These are phyloP conservation scores for Phlegmacium glaucopus DNA, from an alignment of 768 basidiomycete genomes.

Conservation along the genomic window DNA sequence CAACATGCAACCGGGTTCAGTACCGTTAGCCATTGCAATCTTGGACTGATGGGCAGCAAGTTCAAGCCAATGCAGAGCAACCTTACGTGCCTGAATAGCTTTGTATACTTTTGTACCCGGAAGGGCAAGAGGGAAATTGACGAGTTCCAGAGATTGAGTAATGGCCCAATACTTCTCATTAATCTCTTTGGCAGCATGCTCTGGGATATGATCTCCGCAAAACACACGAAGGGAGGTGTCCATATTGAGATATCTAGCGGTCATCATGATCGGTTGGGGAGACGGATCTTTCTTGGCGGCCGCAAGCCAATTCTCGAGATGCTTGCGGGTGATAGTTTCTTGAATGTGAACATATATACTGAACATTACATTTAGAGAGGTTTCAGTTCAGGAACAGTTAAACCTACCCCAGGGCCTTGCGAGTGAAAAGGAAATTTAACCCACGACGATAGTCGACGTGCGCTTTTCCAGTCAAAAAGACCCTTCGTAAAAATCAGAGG, in stretches of 20 bases:
- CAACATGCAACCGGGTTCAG: conserved; percentile 83
- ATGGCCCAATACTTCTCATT: conserved; percentile 95
- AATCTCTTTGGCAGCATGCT: conserved; percentile 75
- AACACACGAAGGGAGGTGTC: conserved; percentile 95
- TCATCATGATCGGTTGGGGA: conserved; percentile 76
- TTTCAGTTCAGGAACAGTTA: conserved; percentile 3
- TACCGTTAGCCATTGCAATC: conserved; percentile 74
- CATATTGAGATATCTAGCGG: conserved; percentile 94
- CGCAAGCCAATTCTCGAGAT: conserved; percentile 71
- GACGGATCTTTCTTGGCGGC: conserved; percentile 46
- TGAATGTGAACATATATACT: conserved; percentile 85
- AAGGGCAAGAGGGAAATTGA: conserved; percentile 95
- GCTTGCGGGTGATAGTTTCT: conserved; percentile 76
- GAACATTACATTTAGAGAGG: conserved; percentile 2
- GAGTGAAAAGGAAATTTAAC: conserved; percentile 90
- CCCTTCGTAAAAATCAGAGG: conserved; percentile 49
- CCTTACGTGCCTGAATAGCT: conserved; percentile 88
- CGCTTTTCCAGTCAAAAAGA: conserved; percentile 92
- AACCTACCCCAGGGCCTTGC: conserved; percentile 84
- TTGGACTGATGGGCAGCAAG: conserved; percentile 80
- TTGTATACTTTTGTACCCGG: conserved; percentile 97
- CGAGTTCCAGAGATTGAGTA: conserved; percentile 92
- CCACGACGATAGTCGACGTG: conserved; percentile 94
- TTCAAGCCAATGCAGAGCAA: conserved; percentile 75
- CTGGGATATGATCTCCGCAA: conserved; percentile 87